These are phyloP conservation scores for Candolleomyces efflorescens DNA, from an alignment of 768 basidiomycete species.

Conservation along the genomic window DNA sequence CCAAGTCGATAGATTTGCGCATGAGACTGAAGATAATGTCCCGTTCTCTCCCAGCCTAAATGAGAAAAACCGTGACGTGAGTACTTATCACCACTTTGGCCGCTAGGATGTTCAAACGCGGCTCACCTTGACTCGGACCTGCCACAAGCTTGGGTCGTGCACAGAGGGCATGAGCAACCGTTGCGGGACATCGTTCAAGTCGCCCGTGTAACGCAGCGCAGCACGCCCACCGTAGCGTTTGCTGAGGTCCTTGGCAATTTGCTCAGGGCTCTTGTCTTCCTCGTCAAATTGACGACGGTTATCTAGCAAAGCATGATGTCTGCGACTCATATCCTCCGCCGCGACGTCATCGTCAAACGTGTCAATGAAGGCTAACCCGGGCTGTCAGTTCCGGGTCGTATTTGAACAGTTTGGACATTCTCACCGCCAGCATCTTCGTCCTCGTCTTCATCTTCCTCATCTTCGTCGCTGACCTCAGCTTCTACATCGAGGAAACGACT, in stretches of 20 bases:
- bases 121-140: conserved; percentile 85
- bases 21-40: conserved; percentile 93
- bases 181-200: conserved; percentile 92
- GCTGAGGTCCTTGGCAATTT: conserved; percentile 78
- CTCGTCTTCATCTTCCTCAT: conserved; percentile 88
- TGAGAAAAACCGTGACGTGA: neutral
- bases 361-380: conserved; percentile 60
- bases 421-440: conserved; percentile 59
- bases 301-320: conserved; percentile 68
- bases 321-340: conserved; percentile 49
- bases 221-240: conserved; percentile 70
- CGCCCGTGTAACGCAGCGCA: conserved; percentile 77
- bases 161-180: conserved; percentile 94
- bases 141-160: conserved; percentile 94
- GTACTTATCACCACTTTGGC: neutral
- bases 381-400: conserved; percentile 8
- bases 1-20: conserved; percentile 85
- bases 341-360: conserved; percentile 55
- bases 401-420: conserved; percentile 14
- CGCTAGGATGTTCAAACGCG: neutral
- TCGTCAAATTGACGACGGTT: conserved; percentile 59
- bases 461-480: conserved; percentile 95
- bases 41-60: conserved; percentile 84
- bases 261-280: conserved; percentile 74
- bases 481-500: conserved; percentile 94